Base-by-base conservation (phyloP, 768 basidiomycete species). In the Auriscalpium vulgare region DNA sequence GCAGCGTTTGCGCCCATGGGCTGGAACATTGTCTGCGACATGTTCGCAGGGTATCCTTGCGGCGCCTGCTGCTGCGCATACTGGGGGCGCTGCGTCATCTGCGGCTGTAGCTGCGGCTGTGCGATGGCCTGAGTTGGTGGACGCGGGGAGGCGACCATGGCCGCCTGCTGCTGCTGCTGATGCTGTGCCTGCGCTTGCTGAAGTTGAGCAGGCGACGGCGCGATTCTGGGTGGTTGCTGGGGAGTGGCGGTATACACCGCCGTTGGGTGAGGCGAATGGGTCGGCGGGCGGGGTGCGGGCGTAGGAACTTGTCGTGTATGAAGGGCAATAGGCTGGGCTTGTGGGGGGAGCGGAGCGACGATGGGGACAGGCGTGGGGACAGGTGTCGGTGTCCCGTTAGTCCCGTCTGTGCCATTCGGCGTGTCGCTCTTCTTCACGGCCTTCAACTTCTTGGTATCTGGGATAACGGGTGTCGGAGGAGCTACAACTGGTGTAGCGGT, bases 141-240 rank as follows among this genome's bases (percentile, higher is more conserved):
- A 45, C 49, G 56, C 34, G 54, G 58, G 5, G 29, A 29, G 29
- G 29, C 29, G 29, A 29, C 29, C 29, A 29, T 29, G 29, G 29
- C 29, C 21, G 53, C 59, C 13, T 59, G 57, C 37, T 19, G 13
- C 37, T 55, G 60, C 16, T 53, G 61, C 36, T 51, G 59, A 17
- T 57, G 65, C 48, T 61, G 64, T 14, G 49, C 37, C 50, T 71
- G 69, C 36, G 45, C 51, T 49, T 53, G 43, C n/a, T 55, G 56
- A 50, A 44, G 40, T 43, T 43, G 40, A 8, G 51, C 50, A 7
- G 38, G 58, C 13, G 44, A 52, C 16, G 52, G 44, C 23, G 43
- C 23, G 40, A 46, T 44, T 29, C 40, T 46, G 10, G 52, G 52
- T 37, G 23, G 34, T 4, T 37, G 50, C 14, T 21, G 50, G 40